phyloP scores from a whole-genome alignment of 1,284 basidiomycete species.

The Mycena sp. region DNA sequence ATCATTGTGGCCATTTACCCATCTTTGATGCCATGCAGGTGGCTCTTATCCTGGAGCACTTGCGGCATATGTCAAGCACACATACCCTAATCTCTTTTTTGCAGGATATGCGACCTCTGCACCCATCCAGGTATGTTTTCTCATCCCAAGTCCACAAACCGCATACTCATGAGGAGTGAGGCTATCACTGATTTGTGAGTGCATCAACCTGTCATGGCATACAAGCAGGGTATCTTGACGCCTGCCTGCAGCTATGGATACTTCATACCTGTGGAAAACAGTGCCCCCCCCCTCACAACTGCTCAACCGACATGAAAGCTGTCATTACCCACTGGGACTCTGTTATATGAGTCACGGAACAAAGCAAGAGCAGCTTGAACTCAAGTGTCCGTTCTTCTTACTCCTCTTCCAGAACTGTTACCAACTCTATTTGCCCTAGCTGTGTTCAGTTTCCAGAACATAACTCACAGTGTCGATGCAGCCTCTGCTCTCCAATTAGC shows the following conservation, averaged over 20 bases:
- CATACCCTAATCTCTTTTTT: slow-evolving; percentile 59
- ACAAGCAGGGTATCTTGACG: not conserved
- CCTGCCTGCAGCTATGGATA: slow-evolving; percentile 56
- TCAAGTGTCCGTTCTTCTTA: slow-evolving; percentile 9
- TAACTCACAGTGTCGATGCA: slow-evolving; percentile 60
- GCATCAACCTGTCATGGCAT: not conserved
- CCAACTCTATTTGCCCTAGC: slow-evolving; percentile 45
- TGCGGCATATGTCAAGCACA: slow-evolving; percentile 60
- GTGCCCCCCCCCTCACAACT: slow-evolving; percentile 66
- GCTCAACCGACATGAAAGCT: slow-evolving; percentile 61
- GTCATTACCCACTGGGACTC: slow-evolving; percentile 59
- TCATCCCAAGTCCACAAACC: not conserved
- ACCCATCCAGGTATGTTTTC: slow-evolving; percentile 47
- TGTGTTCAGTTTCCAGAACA: slow-evolving; percentile 53
- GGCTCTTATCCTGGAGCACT: slow-evolving; percentile 64
- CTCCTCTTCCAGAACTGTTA: slow-evolving; percentile 6
- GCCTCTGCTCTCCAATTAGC: slow-evolving; percentile 37
- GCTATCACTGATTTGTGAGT: slow-evolving; percentile 51
- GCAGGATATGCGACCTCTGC: slow-evolving; percentile 64
- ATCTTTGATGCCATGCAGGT: slow-evolving; percentile 60
- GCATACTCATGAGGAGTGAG: slow-evolving; percentile 31
- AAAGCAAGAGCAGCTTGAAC: slow-evolving; percentile 7
- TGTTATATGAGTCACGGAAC: slow-evolving; percentile 48
- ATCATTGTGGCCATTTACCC: slow-evolving; percentile 30
- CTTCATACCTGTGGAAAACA: slow-evolving; percentile 60